Conservation (phyloP, 805 yeast species). For the Starmerella powellii region DNA sequence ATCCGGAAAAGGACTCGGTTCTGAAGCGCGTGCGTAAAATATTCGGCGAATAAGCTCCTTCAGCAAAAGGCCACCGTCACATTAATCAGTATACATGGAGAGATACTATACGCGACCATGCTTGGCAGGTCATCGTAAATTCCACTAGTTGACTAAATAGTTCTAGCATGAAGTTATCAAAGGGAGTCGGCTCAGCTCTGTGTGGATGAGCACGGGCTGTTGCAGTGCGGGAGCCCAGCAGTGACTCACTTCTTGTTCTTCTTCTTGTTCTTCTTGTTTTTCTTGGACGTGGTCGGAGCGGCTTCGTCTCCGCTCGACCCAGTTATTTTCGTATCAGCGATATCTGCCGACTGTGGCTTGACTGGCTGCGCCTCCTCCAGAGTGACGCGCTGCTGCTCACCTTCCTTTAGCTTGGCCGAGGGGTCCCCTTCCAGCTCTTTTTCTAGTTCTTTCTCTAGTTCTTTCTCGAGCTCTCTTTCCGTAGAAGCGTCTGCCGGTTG, state of each 20-base stretch:
- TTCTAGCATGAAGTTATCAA: no score
- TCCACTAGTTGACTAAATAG: no score
- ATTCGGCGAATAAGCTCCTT: conserved; percentile 76
- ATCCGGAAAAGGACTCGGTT: conserved; percentile 95
- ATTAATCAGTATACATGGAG: background rate
- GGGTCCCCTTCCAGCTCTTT: conserved; percentile 7
- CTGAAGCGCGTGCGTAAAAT: conserved; percentile 86
- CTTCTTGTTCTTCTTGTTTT: conserved; percentile 20
- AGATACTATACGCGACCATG: no score
- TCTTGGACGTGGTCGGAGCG: conserved; percentile 5
- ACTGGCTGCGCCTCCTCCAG: conserved; percentile 1
- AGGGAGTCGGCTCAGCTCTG: no score
- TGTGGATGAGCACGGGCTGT: no score
- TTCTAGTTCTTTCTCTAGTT: conserved; percentile 4
- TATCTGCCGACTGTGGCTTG: conserved; percentile 5
- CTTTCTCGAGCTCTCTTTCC: conserved; percentile 5
- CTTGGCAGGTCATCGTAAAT: no score
- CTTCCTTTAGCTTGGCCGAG: conserved; percentile 2
- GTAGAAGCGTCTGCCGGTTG: background rate
- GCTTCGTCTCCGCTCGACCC: background rate
- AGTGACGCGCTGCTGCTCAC: conserved; percentile 8
- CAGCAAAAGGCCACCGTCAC: no score
- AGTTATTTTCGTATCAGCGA: background rate
- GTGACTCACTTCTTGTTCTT: no score
- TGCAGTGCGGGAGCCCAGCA: no score